Base-by-base conservation (phyloP, 768 basidiomycete genomes). In the Hortiboletus campestris region DNA sequence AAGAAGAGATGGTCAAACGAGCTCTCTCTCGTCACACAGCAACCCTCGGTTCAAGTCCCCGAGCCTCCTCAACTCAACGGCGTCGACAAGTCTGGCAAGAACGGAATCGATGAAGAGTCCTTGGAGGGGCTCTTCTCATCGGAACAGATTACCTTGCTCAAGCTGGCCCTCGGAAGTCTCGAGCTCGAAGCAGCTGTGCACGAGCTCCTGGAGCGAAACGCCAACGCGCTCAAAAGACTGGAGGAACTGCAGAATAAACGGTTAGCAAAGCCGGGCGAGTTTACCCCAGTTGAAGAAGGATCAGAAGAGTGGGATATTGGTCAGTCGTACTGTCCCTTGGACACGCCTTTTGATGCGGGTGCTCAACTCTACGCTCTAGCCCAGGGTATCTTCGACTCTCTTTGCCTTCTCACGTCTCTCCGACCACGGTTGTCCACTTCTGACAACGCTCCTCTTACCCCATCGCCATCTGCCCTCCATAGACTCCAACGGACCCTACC, bases 241-340 rank as follows among this genome's bases (percentile, higher is more conserved):
- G 84, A 84, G 60, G 80, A 83, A 60, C 74, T 93, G 46, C 91
- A 93, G 64, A 74, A 72, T 19, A 66, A 71, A 51, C 81, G 91
- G 12, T 66, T 88, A 31, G 75, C 75, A 16, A 70, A 72, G 12
- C 77, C 77, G 22, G 77, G 76, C 14, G 77, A 75, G 38, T 80
- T 75, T 10, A 67, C 68, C 34, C 76, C 75, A 50, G 83, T 84
- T 4, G 79, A 84, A 65, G 80, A 84, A 65, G 86, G 79, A 34
- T 87, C 88, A 12, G 90, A 91, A 69, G 91, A 94, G 68, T 91
- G 87, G 87, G 85, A 89, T 60, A 82, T 81, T 57, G 91, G 91
- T 91, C 65, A 60, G 85, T 70, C 49, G 35, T 40, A 13, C n/a
- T 22, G 19, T 44, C 53, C 36, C 31, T 29, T 43, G 36, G 12